Evolutionary conservation across 139 green algal species (phyloP), one percentile per base, ranked within the genome.

Genomic region (Closterium sp.): DNA sequence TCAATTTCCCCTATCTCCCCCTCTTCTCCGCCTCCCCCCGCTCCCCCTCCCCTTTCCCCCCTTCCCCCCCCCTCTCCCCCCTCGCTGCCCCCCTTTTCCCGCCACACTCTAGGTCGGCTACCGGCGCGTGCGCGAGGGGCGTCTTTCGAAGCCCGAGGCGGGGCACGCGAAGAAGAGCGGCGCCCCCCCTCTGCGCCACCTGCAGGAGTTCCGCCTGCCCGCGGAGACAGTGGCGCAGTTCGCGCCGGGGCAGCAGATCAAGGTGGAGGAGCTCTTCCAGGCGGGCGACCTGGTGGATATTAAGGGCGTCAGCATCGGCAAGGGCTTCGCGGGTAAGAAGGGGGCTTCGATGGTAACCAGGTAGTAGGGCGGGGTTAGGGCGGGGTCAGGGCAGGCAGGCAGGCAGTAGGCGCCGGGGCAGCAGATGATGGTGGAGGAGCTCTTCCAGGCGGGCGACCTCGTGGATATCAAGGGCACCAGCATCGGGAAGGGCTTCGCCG

Each of bases 241-340:
- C 88, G 91, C 96, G 88, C 90, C 96, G 0, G 98, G 98, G 9
- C 95, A 99, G 95, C 81, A 97, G 91, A 96, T 99, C 23, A 94
- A 97, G 3, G 86, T 97, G 1, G 89, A 94, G 21, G 96, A 97
- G n/a, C 95, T 99, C 84, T 99, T 99, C 94, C 97, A 97, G 91
- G 98, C 94, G 87, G 98, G 98, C 23, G 97, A 99, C 89, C 76
- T 96, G 0, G 95, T 99, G 10, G 98, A 99, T 90, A 91, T 99
- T 4, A 96, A 96, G 8, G 98, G 97, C 64, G 97, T 92, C 4
- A 97, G 93, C 85, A 97, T 99, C 85, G 98, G 95, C 64, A 96
- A 96, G 93, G 95, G 95, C 25, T 96, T 95, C 81, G 84, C 93
- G 35, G 94, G 94, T 94, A 35, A 32, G 92, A 85, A 25, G n/a